These are phyloP conservation scores for Aspergillus melleus DNA, from an alignment of 2,329 filamentous ascomycete genomes.

Conservation along the genomic window DNA sequence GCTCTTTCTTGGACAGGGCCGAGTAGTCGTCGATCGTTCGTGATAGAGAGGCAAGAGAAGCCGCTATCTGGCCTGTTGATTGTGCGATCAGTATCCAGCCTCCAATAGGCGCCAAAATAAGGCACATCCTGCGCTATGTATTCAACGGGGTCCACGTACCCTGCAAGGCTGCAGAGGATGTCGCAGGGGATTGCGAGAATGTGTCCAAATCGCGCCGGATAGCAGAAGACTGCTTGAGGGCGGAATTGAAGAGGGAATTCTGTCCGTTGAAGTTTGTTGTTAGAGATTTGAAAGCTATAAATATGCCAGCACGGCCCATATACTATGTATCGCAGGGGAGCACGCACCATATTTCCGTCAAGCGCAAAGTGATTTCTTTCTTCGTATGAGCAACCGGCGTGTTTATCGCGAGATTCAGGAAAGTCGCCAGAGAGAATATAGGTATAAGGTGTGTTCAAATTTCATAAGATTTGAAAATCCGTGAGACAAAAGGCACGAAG, in stretches of 20 bases:
- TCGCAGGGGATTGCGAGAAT: conserved; percentile 61
- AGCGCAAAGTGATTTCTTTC: not conserved
- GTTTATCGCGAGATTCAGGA: not conserved
- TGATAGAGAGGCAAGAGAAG: conserved; percentile 75
- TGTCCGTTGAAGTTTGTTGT: conserved; percentile 33
- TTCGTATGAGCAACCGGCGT: not conserved
- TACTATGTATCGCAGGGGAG: not conserved
- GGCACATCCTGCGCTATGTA: not conserved
- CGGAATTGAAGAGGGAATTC: conserved; percentile 85
- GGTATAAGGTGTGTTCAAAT: not conserved
- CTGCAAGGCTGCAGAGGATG: conserved; percentile 63
- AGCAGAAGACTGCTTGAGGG: conserved; percentile 78
- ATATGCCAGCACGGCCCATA: not conserved
- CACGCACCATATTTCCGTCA: not conserved
- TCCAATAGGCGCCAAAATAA: not conserved
- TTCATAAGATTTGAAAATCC: not conserved
- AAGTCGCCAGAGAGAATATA: not conserved
- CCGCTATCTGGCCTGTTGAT: conserved; percentile 68
- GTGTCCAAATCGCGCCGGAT: conserved; percentile 74
- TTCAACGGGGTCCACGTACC: conserved; percentile 33
- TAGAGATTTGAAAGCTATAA: not conserved
- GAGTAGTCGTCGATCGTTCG: conserved; percentile 93
- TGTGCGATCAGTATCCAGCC: not conserved
- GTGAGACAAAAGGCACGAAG: not conserved
- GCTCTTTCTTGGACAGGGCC: conserved; percentile 79